Evolutionary conservation across 768 basidiomycete genomes (phyloP), one percentile per base, ranked within the genome.

Genomic region (Psilocybe sp.): DNA sequence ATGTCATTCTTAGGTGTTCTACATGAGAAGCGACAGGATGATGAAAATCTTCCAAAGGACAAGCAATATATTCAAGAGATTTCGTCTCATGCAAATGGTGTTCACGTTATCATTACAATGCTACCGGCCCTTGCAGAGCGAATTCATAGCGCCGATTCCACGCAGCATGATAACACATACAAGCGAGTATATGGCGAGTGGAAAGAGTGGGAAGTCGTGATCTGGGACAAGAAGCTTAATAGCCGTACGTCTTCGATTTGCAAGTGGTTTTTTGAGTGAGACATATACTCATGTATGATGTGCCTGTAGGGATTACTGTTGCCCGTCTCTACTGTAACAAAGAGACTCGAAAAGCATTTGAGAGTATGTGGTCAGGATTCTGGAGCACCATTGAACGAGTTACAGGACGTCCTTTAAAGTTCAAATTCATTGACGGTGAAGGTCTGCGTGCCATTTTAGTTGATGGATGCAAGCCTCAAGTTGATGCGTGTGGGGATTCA

Each of bases 381-480:
- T 45, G 44, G 44, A 4, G n/a, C 4, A 45, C 44, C 6, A 15
- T 51, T 31, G 33, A 51, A 16, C 34, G 38, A 13, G 50, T 46
- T 13, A 46, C 35, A 18, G 50, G 44, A 7, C 14, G 15, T 18
- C 40, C 40, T 13, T 1, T 49, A 6, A 1, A 0, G 36, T 41
- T 49, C 14, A 43, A 41, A 36, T 49, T 49, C 23, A 28, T 49
- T 4, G 48, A 49, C n/a, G 39, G 48, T 10, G 13, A 20, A 7
- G 48, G 48, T 12, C 16, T 49, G 15, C 28, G 20, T 2, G 47
- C 39, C 5, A 42, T 49, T 1, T 19, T 49, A 1, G 48, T 49
- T 14, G 48, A 49, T 49, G 48, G 48, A n/a, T 49, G 48, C 19
- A 49, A 49, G 11, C 48, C 48, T 14, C 48, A 49, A 18, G 48